phyloP scores from a whole-genome alignment of 2,329 filamentous ascomycete genomes.

The Aspergillus tanneri region DNA sequence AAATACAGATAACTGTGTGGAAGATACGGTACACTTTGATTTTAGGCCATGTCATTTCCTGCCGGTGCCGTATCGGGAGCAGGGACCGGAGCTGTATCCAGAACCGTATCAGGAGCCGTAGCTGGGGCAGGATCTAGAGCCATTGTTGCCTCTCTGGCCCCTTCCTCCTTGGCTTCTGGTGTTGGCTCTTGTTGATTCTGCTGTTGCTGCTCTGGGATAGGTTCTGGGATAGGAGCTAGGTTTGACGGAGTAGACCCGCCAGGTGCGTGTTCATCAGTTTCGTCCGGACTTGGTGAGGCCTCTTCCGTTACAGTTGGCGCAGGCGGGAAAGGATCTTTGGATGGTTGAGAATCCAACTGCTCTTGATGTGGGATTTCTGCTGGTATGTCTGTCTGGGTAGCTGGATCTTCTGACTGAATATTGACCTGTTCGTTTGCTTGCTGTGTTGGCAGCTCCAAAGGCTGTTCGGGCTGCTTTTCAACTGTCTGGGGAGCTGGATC shows the following conservation, averaged over 20 bases:
- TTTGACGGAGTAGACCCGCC: background rate
- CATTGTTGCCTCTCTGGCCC: no score
- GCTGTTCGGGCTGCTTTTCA: background rate
- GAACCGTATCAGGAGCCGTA: no score
- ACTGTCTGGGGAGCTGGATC: background rate
- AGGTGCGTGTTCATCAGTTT: background rate
- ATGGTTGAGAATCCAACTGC: background rate
- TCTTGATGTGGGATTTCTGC: background rate
- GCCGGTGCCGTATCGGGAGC: no score
- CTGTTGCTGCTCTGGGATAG: background rate
- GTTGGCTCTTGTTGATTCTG: background rate
- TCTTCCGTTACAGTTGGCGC: background rate
- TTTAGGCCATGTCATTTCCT: no score
- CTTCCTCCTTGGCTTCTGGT: no score
- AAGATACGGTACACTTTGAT: no score
- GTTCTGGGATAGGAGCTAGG: background rate
- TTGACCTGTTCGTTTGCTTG: background rate
- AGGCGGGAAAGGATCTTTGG: background rate
- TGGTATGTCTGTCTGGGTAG: background rate
- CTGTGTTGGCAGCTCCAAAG: constrained; percentile 2
- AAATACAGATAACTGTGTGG: no score
- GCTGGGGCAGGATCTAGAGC: no score
- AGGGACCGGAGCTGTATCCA: no score
- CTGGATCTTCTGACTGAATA: background rate
- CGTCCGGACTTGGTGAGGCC: background rate